Conservation (phyloP, 805 yeast genomes). For the Wickerhamiella azyma region DNA sequence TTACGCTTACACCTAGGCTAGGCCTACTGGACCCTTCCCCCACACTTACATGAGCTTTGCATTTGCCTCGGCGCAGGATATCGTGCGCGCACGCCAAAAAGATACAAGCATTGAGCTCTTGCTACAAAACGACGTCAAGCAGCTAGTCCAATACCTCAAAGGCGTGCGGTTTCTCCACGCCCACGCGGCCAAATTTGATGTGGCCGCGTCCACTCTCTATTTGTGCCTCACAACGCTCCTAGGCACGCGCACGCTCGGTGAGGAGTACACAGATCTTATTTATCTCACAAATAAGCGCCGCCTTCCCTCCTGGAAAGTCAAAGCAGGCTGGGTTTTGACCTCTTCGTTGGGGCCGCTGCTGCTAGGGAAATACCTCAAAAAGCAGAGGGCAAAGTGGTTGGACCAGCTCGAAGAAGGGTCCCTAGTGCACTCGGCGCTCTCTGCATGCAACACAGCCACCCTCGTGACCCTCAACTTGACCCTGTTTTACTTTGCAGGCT, state of each 20-base stretch:
- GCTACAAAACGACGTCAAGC: constrained; percentile 41
- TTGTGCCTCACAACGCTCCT: constrained; percentile 59
- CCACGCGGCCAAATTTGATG: constrained; percentile 47
- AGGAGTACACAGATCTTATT: constrained; percentile 67
- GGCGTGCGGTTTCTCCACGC: constrained; percentile 45
- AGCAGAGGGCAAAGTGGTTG: constrained; percentile 15
- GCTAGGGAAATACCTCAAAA: constrained; percentile 16
- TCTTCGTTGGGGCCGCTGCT: constrained; percentile 52
- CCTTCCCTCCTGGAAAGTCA: constrained; percentile 24
- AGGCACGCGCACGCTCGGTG: constrained; percentile 79
- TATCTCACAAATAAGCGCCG: constrained; percentile 19
- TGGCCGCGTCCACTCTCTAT: constrained; percentile 46
- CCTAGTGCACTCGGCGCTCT: constrained; percentile 6
- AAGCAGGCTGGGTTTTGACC: constrained; percentile 45
- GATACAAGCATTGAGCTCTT: constrained; percentile 58
- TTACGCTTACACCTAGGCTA: too few species aligned
- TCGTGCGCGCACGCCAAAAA: constrained; percentile 82
- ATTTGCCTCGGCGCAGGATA: constrained; percentile 77
- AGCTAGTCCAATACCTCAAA: constrained; percentile 39
- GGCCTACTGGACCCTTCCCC: background rate
- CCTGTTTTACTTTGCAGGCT: constrained; percentile 67
- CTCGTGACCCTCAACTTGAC: constrained; percentile 63
- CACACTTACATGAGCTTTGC: constrained; percentile 30
- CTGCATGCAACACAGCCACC: constrained; percentile 22
- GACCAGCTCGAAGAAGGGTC: constrained; percentile 5